phyloP scores from a whole-genome alignment of 805 yeast genomes.

The Saccharomycopsis sp. region DNA sequence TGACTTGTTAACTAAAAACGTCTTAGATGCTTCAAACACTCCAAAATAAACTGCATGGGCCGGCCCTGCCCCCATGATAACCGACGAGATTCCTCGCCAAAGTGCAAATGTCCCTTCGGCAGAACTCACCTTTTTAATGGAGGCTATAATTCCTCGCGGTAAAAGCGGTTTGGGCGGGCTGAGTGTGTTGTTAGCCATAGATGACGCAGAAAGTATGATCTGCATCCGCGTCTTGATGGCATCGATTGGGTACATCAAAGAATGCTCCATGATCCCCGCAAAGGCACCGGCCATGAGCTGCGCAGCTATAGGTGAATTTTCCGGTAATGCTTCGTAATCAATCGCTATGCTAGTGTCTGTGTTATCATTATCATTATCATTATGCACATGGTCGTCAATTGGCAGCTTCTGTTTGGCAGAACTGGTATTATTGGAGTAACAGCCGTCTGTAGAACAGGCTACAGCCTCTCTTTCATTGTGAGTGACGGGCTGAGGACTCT shows the following conservation, averaged over 20 bases:
- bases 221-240: conserved; percentile 95
- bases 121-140: conserved; percentile 68
- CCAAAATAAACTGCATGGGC: conserved; percentile 96
- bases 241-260: conserved; percentile 94
- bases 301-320: conserved; percentile 71
- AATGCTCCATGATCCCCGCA: conserved; percentile 98
- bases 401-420: background rate
- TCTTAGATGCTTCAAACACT: conserved; percentile 71
- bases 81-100: conserved; percentile 92
- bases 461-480: no score
- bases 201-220: conserved; percentile 10
- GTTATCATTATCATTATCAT: background rate
- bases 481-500: background rate
- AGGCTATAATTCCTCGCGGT: conserved; percentile 47
- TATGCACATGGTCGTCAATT: background rate
- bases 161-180: conserved; percentile 21
- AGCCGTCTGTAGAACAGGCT: no score
- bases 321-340: conserved; percentile 91
- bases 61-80: conserved; percentile 95
- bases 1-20: conserved; percentile 22
- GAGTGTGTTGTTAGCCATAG: conserved; percentile 13
- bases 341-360: conserved; percentile 25
- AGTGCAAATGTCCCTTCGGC: conserved; percentile 83
- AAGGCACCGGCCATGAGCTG: conserved; percentile 92
- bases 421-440: background rate